These are phyloP conservation scores for Ceratocystis eucalypticola DNA, from an alignment of 2,329 filamentous ascomycete genomes.

Conservation along the genomic window DNA sequence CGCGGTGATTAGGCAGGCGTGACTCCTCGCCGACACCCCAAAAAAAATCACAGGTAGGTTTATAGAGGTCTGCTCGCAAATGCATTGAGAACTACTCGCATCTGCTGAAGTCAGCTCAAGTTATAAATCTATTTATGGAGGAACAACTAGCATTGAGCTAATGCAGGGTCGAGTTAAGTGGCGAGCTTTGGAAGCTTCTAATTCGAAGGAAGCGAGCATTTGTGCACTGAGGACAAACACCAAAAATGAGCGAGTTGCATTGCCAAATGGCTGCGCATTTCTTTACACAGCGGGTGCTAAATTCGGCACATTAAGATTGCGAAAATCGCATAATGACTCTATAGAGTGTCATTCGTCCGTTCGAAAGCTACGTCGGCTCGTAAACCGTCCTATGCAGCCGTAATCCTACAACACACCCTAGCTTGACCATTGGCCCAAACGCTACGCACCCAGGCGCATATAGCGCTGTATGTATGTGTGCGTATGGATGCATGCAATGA, in stretches of 20 bases:
- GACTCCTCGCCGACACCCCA: background rate
- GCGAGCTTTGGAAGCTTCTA: constrained; percentile 5
- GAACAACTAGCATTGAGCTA: background rate
- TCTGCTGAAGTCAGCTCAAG: too few relatives aligned
- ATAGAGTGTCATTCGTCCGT: background rate
- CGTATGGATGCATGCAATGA: background rate
- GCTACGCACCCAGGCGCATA: background rate
- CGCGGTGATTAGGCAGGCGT: background rate
- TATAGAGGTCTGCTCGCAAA: too few relatives aligned
- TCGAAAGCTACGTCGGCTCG: background rate
- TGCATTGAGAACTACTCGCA: too few relatives aligned
- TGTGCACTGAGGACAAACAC: background rate
- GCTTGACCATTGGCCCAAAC: background rate
- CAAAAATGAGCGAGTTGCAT: background rate
- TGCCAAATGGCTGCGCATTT: background rate
- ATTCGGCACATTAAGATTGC: background rate
- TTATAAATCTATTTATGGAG: background rate
- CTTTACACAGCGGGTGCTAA: background rate
- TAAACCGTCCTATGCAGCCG: background rate
- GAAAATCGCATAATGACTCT: background rate
- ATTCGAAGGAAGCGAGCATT: background rate
- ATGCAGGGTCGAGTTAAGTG: background rate
- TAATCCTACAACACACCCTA: background rate
- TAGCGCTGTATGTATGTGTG: background rate
- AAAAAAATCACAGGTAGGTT: too few relatives aligned